These are phyloP conservation scores for Senecio squalidus DNA, from an alignment of 140 eudicot species.

Conservation along the genomic window DNA sequence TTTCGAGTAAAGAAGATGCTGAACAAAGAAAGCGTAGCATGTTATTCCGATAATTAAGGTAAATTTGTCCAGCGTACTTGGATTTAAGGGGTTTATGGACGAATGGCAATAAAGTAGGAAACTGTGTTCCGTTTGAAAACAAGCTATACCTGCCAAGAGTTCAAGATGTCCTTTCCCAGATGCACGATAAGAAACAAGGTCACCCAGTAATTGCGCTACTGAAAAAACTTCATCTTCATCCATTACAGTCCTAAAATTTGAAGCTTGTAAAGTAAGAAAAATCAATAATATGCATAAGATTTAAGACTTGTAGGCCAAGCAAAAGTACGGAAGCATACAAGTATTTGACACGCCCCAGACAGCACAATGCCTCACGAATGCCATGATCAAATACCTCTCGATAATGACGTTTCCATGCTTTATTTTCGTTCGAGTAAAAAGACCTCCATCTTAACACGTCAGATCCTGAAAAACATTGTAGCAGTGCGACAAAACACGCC, in stretches of 20 bases:
- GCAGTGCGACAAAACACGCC: conserved; percentile 40
- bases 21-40: conserved; percentile 8
- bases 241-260: conserved; percentile 47
- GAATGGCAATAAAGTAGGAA: neutral
- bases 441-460: conserved; percentile 80
- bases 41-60: conserved; percentile 19
- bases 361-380: conserved; percentile 81
- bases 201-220: conserved; percentile 70
- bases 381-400: conserved; percentile 77
- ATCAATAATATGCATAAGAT: neutral
- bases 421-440: conserved; percentile 52
- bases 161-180: conserved; percentile 76
- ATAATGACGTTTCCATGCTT: conserved; percentile 73
- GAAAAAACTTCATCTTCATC: conserved; percentile 80
- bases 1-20: conserved; percentile 4
- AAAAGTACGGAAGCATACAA: conserved; percentile 36
- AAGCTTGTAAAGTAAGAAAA: conserved; percentile 1
- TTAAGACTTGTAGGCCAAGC: conserved; percentile 2
- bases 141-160: conserved; percentile 62
- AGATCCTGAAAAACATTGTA: conserved; percentile 61
- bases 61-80: conserved; percentile 3
- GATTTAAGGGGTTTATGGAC: neutral
- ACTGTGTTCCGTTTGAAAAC: neutral
- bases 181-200: conserved; percentile 83
- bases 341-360: conserved; percentile 76